Conservation (phyloP, 139 green algal species). For the Marvania coccoides region DNA sequence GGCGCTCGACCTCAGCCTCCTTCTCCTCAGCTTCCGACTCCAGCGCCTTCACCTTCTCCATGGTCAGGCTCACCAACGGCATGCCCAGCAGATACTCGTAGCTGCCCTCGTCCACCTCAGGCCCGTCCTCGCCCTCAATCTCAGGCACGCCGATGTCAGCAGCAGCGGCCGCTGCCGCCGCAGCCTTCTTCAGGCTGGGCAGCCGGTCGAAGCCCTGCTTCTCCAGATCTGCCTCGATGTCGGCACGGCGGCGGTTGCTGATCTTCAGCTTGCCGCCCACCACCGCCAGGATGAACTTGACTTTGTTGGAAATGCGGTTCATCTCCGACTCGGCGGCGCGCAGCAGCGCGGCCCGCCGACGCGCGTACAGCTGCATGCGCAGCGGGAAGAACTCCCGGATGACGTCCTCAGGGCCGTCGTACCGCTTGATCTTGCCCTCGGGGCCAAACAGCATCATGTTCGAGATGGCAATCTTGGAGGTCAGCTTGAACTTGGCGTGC, state of each 20-base stretch:
- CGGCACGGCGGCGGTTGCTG: constrained; percentile 73
- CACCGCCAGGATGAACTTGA: constrained; percentile 92
- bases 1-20: constrained; percentile 42
- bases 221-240: constrained; percentile 81
- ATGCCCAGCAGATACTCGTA: constrained; percentile 98
- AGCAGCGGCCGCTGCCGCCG: background rate
- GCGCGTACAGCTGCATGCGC: constrained; percentile 82
- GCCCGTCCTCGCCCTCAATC: constrained; percentile 16
- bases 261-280: constrained; percentile 75
- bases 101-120: constrained; percentile 36
- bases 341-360: constrained; percentile 56
- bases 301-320: constrained; percentile 73
- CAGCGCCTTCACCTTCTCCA: constrained; percentile 75
- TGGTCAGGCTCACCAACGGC: constrained; percentile 88
- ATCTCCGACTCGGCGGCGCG: constrained; percentile 67
- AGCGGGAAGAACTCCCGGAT: constrained; percentile 87
- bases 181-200: constrained; percentile 30
- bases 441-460: constrained; percentile 98
- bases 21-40: constrained; percentile 30
- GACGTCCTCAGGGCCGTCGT: constrained; percentile 79
- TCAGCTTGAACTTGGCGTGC: constrained; percentile 89
- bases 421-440: constrained; percentile 85
- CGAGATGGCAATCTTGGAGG: constrained; percentile 65
- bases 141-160: background rate
- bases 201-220: constrained; percentile 68